These are phyloP conservation scores for Picocystis sp. DNA, from an alignment of 163 green algal species.

Conservation along the genomic window DNA sequence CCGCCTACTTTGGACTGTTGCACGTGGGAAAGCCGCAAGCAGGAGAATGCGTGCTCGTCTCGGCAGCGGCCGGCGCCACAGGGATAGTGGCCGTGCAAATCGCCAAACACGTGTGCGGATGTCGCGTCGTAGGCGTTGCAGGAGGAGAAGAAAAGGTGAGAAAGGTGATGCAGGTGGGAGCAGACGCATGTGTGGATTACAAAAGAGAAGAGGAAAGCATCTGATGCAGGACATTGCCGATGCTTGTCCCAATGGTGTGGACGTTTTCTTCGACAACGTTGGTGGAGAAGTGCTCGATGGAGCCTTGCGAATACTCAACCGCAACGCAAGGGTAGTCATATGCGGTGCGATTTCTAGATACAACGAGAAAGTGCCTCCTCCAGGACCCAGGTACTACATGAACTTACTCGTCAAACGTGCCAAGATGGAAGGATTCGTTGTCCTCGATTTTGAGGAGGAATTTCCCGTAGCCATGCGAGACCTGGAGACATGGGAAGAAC, in stretches of 20 bases:
- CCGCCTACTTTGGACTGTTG: too few relatives aligned
- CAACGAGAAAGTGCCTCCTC: conserved; percentile 1
- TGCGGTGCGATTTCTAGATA: conserved; percentile 18
- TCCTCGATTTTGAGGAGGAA: conserved; percentile 1
- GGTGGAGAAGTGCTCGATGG: conserved; percentile 13
- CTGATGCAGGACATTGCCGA: conserved; percentile 8
- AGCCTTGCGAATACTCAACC: conserved; percentile 14
- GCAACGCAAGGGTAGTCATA: conserved; percentile 6
- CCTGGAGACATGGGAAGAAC: conserved; percentile 5
- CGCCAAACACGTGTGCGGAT: conserved; percentile 15
- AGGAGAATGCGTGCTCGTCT: conserved; percentile 22
- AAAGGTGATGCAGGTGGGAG: conserved; percentile 1
- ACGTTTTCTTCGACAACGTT: conserved; percentile 29
- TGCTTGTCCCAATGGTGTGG: conserved; percentile 17
- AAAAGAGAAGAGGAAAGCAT: conserved; percentile 13
- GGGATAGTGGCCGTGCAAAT: conserved; percentile 20
- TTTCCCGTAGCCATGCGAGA: neutral
- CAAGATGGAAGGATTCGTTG: neutral
- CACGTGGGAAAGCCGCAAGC: conserved; percentile 12
- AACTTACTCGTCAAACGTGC: conserved; percentile 1
- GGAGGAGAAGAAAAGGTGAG: conserved; percentile 13
- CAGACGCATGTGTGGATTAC: conserved; percentile 12
- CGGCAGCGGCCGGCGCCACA: conserved; percentile 18
- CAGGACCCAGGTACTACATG: conserved; percentile 3
- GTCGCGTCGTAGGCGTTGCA: conserved; percentile 21